Base-by-base conservation (phyloP, 441 rosid genomes). In the Populus hybrid region DNA sequence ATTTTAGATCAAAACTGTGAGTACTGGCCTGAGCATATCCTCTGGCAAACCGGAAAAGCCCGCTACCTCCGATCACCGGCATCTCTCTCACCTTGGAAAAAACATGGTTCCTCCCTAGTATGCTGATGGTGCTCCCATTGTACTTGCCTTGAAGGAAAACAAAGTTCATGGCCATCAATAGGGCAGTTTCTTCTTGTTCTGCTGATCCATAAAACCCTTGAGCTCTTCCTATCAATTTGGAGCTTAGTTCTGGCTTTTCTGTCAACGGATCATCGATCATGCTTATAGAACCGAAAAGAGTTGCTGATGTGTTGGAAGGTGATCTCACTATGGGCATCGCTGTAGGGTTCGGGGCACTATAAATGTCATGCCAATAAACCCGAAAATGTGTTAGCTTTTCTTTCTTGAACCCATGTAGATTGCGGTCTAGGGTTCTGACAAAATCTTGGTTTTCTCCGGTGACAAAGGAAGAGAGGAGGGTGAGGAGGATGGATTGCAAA, bases 11-110 rank as follows among this genome's bases (percentile, higher is more conserved):
- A 2, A 88, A 1, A 74, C 70, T 73, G 46, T 84, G 78, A 18
- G 93, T 92, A 71, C 78, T 83, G 4, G 86, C 89, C 76, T 85
- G 80, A 20, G 84, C 94, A 75, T 88, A 92, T 0, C 97, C 94
- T 73, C 92, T 77, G 5, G 92, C 92, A 68, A 90, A 89, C 67
- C 90, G 86, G 84, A 90, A 92, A 50, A 87, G 83, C 8, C 94
- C 97, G 34, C 93, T 89, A 50, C 97, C 97, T 71, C 94, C 97
- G 73, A 90, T 73, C 74, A 92, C 89, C 67, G 93, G 89, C 93
- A 92, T 87, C 79, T 92, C 97, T 70, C 94, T 88, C 5, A 86
- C 85, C 28, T 74, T 79, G 4, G 87, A 76, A 14, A 87, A 21
- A 26, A 86, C 88, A 1, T 73, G 8, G 77, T 92, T 92, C 78